A percentile compares a stretch with the other conserved stretches of the same genome.
Conservation (phyloP, 345 rosid species). For the Erucastrum elatum region DNA sequence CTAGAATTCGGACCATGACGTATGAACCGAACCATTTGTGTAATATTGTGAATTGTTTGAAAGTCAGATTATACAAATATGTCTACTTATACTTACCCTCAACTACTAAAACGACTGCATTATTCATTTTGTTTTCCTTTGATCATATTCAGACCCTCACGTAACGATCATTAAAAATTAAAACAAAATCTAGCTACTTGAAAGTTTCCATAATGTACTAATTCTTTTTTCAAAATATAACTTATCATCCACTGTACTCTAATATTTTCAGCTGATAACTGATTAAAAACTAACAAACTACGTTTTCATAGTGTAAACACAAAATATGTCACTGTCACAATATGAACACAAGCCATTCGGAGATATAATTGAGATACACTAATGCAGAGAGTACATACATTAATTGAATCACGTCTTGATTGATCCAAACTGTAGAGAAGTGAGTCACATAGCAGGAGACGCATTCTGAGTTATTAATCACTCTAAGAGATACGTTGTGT, state of each 20-base stretch:
- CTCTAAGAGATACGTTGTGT: too few species aligned
- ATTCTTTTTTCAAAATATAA: neutral
- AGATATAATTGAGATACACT: neutral
- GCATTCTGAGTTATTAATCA: too few species aligned
- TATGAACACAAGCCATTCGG: constrained; percentile 28
- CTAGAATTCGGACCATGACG: constrained; percentile 27
- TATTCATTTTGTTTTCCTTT: constrained; percentile 24
- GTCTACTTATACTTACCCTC: constrained; percentile 31
- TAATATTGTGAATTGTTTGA: constrained; percentile 7
- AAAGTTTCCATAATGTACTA: constrained; percentile 17
- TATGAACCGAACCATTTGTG: constrained; percentile 11
- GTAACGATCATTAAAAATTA: constrained; percentile 29
- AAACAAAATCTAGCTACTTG: constrained; percentile 24
- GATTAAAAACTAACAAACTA: neutral
- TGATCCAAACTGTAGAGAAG: neutral
- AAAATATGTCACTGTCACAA: constrained; percentile 19
- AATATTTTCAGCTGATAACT: neutral
- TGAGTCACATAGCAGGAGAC: neutral
- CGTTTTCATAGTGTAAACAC: constrained; percentile 30
- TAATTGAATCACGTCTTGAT: neutral
- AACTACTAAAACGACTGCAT: constrained; percentile 33
- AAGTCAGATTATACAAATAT: constrained; percentile 14
- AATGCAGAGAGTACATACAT: neutral
- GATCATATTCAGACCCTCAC: constrained; percentile 17
- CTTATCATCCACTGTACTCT: neutral